A percentile compares a stretch with the other conserved stretches of the same genome.
Evolutionary conservation across 2,329 filamentous ascomycete species (phyloP).

Genomic region (Ceratocystis colombiana): DNA sequence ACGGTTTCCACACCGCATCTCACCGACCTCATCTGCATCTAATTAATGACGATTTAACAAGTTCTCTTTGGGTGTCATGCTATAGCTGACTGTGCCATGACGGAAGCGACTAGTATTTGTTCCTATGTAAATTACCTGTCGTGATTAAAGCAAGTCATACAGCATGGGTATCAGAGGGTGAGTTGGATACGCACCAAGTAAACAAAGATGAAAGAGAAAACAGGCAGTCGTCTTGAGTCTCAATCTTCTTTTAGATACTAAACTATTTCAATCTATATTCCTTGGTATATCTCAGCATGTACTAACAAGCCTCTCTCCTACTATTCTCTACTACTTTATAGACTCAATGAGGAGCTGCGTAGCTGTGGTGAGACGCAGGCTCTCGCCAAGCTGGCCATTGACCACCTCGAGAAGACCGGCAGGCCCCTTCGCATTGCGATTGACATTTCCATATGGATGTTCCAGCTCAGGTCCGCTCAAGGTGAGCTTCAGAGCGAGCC

Average conservation of each 20-base stretch:
- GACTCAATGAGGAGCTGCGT: conserved; percentile 78
- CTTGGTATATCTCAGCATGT: background rate
- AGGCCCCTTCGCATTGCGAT: conserved; percentile 78
- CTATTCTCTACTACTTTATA: conserved; percentile 32
- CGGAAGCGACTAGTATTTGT: too few species aligned
- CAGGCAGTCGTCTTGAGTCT: too few species aligned
- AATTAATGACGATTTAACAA: too few species aligned
- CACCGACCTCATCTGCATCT: too few species aligned
- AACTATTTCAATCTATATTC: too few species aligned
- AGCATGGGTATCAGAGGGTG: conserved; percentile 59
- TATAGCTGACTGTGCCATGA: too few species aligned
- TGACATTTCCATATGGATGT: conserved; percentile 95
- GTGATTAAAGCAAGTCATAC: background rate
- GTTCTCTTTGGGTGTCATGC: too few species aligned
- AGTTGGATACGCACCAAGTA: conserved; percentile 24
- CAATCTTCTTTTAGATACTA: background rate
- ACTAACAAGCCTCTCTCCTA: conserved; percentile 8
- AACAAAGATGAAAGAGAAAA: background rate
- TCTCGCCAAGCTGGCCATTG: conserved; percentile 69
- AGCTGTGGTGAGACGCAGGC: conserved; percentile 69
- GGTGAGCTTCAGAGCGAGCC: conserved; percentile 36
- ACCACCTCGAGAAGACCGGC: conserved; percentile 59
- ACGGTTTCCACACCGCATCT: background rate
- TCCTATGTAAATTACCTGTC: too few species aligned
- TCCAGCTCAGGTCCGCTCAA: conserved; percentile 76